Conservation (phyloP, 345 rosid genomes). For the Gossypium stocksii region DNA sequence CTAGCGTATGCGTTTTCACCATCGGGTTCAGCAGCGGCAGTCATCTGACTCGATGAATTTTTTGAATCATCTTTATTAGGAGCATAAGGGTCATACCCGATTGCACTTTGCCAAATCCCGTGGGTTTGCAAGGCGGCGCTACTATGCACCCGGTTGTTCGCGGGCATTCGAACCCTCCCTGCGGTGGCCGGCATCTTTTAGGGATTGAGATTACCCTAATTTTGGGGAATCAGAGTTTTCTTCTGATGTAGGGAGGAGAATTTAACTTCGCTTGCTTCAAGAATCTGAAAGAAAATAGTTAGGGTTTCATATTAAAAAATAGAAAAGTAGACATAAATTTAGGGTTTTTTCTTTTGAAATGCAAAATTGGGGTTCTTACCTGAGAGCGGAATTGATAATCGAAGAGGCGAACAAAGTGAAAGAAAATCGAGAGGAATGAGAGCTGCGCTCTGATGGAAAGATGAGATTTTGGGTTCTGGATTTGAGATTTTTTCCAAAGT, state of each 20-base stretch:
- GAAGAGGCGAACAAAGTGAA: neutral
- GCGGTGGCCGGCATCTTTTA: slow-evolving; percentile 97
- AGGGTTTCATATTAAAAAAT: neutral
- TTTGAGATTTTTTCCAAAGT: neutral
- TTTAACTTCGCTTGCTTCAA: neutral
- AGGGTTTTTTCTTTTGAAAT: neutral
- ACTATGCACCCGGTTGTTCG: slow-evolving; percentile 96
- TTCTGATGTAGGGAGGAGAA: neutral
- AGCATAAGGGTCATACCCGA: slow-evolving; percentile 93
- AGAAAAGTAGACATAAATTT: neutral
- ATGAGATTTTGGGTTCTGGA: neutral
- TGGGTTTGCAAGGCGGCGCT: slow-evolving; percentile 98
- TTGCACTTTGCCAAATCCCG: slow-evolving; percentile 98
- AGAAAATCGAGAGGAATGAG: neutral
- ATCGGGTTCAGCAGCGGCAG: slow-evolving; percentile 48
- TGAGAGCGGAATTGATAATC: neutral
- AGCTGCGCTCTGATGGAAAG: neutral
- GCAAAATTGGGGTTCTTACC: too few relatives aligned
- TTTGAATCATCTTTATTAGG: slow-evolving; percentile 79
- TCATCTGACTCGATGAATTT: slow-evolving; percentile 32
- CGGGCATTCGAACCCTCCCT: slow-evolving; percentile 99
- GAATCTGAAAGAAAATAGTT: neutral
- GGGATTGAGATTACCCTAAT: neutral
- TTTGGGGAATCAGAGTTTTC: neutral
- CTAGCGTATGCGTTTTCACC: slow-evolving; percentile 72